phyloP scores from a whole-genome alignment of 805 yeast genomes.

The Kodamaea neixiangensis region DNA sequence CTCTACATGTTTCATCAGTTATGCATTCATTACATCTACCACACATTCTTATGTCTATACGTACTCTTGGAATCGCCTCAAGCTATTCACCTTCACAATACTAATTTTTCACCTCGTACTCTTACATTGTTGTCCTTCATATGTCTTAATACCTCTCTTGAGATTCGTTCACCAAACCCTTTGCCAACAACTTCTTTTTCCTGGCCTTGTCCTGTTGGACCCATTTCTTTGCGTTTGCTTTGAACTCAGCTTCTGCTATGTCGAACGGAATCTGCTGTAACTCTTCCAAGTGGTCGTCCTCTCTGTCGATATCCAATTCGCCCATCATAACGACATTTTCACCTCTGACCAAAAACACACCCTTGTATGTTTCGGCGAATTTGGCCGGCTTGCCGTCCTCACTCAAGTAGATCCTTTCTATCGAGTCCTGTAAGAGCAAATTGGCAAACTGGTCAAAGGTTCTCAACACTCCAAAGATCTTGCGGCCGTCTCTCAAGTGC shows the following conservation, averaged over 20 bases:
- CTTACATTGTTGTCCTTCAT: not conserved
- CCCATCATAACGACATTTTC: slow-evolving; percentile 95
- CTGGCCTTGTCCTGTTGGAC: slow-evolving; percentile 45
- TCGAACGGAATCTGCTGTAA: slow-evolving; percentile 61
- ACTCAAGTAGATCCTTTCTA: slow-evolving; percentile 75
- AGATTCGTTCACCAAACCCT: slow-evolving; percentile 60
- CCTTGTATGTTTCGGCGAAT: slow-evolving; percentile 77
- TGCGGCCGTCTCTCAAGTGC: slow-evolving; percentile 85
- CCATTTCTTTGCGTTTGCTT: slow-evolving; percentile 29
- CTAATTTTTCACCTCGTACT: not conserved
- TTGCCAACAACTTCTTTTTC: slow-evolving; percentile 49
- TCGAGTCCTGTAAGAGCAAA: slow-evolving; percentile 86
- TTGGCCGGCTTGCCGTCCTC: slow-evolving; percentile 30
- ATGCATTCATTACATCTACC: not conserved
- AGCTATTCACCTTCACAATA: not conserved
- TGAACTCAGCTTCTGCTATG: slow-evolving; percentile 54
- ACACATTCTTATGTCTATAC: not conserved
- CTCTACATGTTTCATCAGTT: not conserved
- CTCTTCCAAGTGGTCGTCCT: slow-evolving; percentile 64
- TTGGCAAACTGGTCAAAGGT: slow-evolving; percentile 96
- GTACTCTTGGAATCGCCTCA: not conserved
- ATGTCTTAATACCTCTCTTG: slow-evolving; percentile 28
- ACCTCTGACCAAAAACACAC: slow-evolving; percentile 89
- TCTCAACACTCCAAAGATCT: slow-evolving; percentile 83
- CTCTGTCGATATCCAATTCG: slow-evolving; percentile 85